Percentiles rank a stretch among this genome's conserved stretches.
These are phyloP conservation scores for Suhomyces vadensis DNA, from an alignment of 805 yeast genomes.

Conservation along the genomic window DNA sequence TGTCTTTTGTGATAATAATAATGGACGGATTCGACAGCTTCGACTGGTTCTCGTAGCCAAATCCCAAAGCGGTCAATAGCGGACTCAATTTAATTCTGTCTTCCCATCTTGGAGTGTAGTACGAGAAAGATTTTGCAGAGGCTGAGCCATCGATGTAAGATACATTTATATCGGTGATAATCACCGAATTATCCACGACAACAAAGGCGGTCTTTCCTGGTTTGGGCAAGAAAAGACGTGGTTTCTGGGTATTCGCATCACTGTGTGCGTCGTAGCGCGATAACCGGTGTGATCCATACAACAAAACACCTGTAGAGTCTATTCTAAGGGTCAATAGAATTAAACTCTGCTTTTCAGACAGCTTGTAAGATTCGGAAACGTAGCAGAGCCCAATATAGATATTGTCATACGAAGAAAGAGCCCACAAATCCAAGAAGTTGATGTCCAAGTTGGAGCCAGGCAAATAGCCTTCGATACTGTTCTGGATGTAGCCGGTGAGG, in stretches of 20 bases:
- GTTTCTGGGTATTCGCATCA: constrained; percentile 24
- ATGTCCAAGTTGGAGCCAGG: constrained; percentile 52
- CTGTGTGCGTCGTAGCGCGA: constrained; percentile 38
- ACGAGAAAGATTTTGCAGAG: constrained; percentile 19
- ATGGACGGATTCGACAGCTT: constrained; percentile 46
- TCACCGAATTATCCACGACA: constrained; percentile 58
- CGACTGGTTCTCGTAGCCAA: constrained; percentile 51
- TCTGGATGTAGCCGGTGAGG: constrained; percentile 30
- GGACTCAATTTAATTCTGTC: constrained; percentile 65
- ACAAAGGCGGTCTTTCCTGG: constrained; percentile 64
- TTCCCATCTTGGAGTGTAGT: constrained; percentile 68
- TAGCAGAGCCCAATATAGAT: constrained; percentile 44
- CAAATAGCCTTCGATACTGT: constrained; percentile 40
- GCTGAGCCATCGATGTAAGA: constrained; percentile 24
- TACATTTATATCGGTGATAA: constrained; percentile 60
- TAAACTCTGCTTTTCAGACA: constrained; percentile 23
- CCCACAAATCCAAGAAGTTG: constrained; percentile 62
- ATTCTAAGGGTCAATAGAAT: constrained; percentile 56
- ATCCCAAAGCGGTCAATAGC: constrained; percentile 56
- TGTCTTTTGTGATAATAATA: constrained; percentile 47
- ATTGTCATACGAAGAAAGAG: constrained; percentile 35
- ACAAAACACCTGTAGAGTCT: constrained; percentile 50
- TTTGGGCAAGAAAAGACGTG: constrained; percentile 55
- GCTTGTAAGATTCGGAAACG: constrained; percentile 16
- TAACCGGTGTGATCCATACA: constrained; percentile 66